These are phyloP conservation scores for Pseudocercospora pini-densiflorae DNA, from an alignment of 2,329 filamentous ascomycete genomes.

Conservation along the genomic window DNA sequence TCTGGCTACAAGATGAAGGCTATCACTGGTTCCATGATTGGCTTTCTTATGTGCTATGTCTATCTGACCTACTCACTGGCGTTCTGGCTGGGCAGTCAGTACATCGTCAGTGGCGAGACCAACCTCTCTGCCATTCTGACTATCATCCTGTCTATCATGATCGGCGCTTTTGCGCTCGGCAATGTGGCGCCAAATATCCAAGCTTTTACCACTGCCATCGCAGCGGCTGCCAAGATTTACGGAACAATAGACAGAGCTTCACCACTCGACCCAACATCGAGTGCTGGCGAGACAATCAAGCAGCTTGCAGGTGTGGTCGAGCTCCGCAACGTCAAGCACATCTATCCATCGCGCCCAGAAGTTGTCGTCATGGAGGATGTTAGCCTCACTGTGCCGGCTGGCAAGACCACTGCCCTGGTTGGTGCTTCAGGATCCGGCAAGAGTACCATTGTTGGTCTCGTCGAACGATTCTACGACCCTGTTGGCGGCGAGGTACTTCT, in stretches of 20 bases:
- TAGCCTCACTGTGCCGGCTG: conserved; percentile 77
- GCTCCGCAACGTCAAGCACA: conserved; percentile 82
- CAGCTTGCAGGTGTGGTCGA: conserved; percentile 77
- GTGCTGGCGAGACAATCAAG: conserved; percentile 73
- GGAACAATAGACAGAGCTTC: conserved; percentile 89
- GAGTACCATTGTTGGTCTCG: conserved; percentile 88
- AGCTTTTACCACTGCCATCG: conserved; percentile 81
- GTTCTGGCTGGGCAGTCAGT: conserved; percentile 86
- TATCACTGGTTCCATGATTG: conserved; percentile 76
- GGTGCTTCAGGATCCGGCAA: conserved; percentile 95
- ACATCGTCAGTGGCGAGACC: conserved; percentile 69
- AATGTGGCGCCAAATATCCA: conserved; percentile 85
- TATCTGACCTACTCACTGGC: conserved; percentile 86
- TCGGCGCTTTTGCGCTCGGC: conserved; percentile 88
- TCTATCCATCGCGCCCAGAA: conserved; percentile 91
- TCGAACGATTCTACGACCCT: conserved; percentile 93
- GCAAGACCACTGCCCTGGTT: conserved; percentile 90
- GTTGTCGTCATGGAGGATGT: conserved; percentile 88
- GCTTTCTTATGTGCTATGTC: conserved; percentile 79
- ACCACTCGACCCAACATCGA: conserved; percentile 76
- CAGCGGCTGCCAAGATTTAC: conserved; percentile 89
- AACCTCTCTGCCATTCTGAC: conserved; percentile 75
- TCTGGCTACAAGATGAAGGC: conserved; percentile 78
- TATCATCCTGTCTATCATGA: conserved; percentile 88
- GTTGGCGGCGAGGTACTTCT: conserved; percentile 78